Conservation (phyloP, 2,329 filamentous ascomycete species). For the Fusarium staphyleae region DNA sequence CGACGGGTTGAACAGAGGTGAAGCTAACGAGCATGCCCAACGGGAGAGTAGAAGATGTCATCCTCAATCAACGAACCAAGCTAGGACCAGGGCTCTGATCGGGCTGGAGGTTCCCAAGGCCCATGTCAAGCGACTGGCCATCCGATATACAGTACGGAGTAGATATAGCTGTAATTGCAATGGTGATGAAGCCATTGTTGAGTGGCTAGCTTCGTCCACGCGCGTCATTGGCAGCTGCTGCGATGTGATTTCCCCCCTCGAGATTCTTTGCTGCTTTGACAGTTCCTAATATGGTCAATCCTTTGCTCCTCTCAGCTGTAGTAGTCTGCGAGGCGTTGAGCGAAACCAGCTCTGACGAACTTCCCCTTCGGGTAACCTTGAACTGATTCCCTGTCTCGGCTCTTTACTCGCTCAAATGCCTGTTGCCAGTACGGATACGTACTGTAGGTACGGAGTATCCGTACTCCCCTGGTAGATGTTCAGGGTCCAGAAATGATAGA, state of each 20-base stretch:
- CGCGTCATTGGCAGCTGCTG: conserved; percentile 8
- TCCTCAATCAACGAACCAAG: background rate
- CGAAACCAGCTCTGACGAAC: conserved; percentile 2
- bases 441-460: too few relatives aligned
- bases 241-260: background rate
- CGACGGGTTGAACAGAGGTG: conserved; percentile 3
- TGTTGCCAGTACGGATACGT: background rate
- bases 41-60: conserved; percentile 5
- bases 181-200: background rate
- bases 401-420: conserved; percentile 29
- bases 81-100: background rate
- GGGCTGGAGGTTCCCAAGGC: background rate
- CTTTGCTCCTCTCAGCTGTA: too few relatives aligned
- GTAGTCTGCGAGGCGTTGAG: background rate
- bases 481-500: conserved; percentile 3
- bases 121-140: conserved; percentile 10
- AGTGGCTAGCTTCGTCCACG: conserved; percentile 5
- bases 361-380: conserved; percentile 9
- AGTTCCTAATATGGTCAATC: background rate
- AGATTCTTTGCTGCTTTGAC: background rate
- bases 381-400: conserved; percentile 8
- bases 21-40: conserved; percentile 8
- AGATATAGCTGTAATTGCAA: conserved; percentile 13
- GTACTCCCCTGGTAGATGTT: too few relatives aligned
- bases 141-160: too few relatives aligned